Evolutionary conservation across 2,329 filamentous ascomycete genomes (phyloP).

Genomic region (Sporothrix luriei): DNA sequence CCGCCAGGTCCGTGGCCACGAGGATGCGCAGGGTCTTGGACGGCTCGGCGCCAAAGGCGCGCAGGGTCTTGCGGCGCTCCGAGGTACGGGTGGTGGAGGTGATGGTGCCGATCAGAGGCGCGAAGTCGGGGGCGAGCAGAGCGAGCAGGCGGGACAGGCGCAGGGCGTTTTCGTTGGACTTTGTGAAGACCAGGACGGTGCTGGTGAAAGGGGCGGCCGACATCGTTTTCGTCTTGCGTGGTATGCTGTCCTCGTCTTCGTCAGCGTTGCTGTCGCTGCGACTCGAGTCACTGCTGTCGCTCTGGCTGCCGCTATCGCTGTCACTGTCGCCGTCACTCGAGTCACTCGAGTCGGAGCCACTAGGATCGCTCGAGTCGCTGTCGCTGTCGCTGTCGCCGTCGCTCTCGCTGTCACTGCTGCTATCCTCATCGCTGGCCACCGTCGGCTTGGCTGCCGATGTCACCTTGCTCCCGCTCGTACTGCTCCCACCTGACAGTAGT

Average conservation of each 20-base stretch:
- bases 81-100: slow-evolving; percentile 78
- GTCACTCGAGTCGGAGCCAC: neutral
- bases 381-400: slow-evolving; percentile 16
- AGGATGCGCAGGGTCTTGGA: slow-evolving; percentile 65
- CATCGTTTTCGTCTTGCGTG: neutral
- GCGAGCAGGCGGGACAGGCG: slow-evolving; percentile 79
- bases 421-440: slow-evolving; percentile 35
- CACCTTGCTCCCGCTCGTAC: neutral
- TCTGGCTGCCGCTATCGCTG: slow-evolving; percentile 9
- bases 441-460: neutral
- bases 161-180: slow-evolving; percentile 84
- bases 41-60: slow-evolving; percentile 60
- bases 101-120: slow-evolving; percentile 65
- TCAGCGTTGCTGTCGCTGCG: neutral
- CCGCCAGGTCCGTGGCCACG: slow-evolving; percentile 90
- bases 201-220: slow-evolving; percentile 41
- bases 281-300: neutral
- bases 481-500: slow-evolving; percentile 46
- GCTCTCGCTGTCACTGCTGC: neutral
- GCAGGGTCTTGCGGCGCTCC: slow-evolving; percentile 66
- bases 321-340: neutral
- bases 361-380: slow-evolving; percentile 38
- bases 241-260: neutral
- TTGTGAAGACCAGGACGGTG: slow-evolving; percentile 79
- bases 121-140: slow-evolving; percentile 63